A percentile compares a stretch with the other conserved stretches of the same genome.
These are phyloP conservation scores for Candida vartiovaarae DNA, from an alignment of 805 yeast genomes.

Conservation along the genomic window DNA sequence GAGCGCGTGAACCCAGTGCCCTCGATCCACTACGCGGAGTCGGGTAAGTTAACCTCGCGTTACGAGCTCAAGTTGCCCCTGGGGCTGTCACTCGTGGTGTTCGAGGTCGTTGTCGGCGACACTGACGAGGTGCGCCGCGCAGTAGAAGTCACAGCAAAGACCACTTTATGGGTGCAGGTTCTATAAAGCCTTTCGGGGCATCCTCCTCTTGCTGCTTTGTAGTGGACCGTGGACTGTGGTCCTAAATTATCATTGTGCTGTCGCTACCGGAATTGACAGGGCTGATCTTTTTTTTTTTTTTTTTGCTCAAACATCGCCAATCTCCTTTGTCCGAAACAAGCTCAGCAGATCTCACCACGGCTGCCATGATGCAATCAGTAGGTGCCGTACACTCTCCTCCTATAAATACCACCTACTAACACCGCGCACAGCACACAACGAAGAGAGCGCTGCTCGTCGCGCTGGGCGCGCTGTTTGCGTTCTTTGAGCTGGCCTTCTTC, in stretches of 20 bases:
- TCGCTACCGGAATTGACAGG: too few species aligned
- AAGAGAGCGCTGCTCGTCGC: not conserved
- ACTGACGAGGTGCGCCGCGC: conserved; percentile 18
- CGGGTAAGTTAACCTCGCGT: conserved; percentile 24
- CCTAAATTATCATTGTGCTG: too few species aligned
- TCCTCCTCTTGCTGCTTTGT: not conserved
- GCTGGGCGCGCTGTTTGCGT: not conserved
- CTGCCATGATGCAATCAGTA: too few species aligned
- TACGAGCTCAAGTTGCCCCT: conserved; percentile 40
- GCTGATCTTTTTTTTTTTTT: too few species aligned
- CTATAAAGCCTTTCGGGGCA: conserved; percentile 1
- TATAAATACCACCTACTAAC: too few species aligned
- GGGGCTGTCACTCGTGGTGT: conserved; percentile 40
- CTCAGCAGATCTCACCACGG: too few species aligned
- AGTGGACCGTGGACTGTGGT: not conserved
- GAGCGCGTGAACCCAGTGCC: conserved; percentile 39
- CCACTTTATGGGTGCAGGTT: conserved; percentile 36
- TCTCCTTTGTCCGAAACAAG: too few species aligned
- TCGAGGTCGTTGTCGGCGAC: conserved; percentile 28
- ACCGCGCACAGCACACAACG: too few species aligned
- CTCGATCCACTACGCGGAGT: conserved; percentile 31
- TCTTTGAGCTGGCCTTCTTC: conserved; percentile 2
- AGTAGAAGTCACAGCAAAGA: conserved; percentile 23
- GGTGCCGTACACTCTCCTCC: too few species aligned
- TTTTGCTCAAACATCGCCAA: too few species aligned